Percentiles rank a stretch among this genome's conserved stretches.
Evolutionary conservation across 192 early-diverging fungal genomes (phyloP).

Genomic region (Backusella mclennaniae): DNA sequence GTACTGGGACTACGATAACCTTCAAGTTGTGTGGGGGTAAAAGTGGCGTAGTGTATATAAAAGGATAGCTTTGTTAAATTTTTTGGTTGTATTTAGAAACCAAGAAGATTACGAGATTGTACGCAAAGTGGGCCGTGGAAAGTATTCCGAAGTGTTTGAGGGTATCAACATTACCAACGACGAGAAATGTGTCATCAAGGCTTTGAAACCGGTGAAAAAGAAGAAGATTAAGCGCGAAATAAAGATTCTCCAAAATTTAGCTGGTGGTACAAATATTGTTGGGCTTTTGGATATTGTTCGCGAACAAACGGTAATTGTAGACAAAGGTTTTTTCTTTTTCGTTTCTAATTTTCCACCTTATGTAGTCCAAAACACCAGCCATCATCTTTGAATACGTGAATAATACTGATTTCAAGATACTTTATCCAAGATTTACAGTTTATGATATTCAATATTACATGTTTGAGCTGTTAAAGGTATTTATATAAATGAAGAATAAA

Average conservation of each 20-base stretch:
- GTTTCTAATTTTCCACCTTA: neutral
- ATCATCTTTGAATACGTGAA: conserved; percentile 97
- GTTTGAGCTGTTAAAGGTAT: conserved; percentile 89
- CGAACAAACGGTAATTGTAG: conserved; percentile 75
- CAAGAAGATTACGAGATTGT: conserved; percentile 99
- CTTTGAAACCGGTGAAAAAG: conserved; percentile 99
- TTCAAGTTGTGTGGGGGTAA: conserved; percentile 92
- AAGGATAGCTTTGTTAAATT: no score
- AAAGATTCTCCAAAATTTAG: conserved; percentile 97
- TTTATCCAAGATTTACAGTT: conserved; percentile 94
- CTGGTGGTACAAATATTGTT: conserved; percentile 93
- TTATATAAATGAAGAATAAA: neutral
- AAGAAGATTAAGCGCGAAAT: conserved; percentile 99
- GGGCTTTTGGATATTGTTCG: conserved; percentile 91
- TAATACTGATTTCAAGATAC: conserved; percentile 95
- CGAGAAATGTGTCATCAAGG: conserved; percentile 95
- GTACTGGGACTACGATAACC: conserved; percentile 98
- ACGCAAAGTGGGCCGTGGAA: conserved; percentile 96
- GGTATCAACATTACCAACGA: conserved; percentile 87
- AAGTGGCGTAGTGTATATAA: neutral
- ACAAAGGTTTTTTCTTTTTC: neutral
- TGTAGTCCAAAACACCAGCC: conserved; percentile 91
- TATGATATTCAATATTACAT: conserved; percentile 97
- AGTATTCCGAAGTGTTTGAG: conserved; percentile 99
- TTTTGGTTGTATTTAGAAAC: conserved; percentile 41